These are phyloP conservation scores for Acanthamoeba royreba DNA, from an alignment of 208 protist genomes.

Conservation along the genomic window DNA sequence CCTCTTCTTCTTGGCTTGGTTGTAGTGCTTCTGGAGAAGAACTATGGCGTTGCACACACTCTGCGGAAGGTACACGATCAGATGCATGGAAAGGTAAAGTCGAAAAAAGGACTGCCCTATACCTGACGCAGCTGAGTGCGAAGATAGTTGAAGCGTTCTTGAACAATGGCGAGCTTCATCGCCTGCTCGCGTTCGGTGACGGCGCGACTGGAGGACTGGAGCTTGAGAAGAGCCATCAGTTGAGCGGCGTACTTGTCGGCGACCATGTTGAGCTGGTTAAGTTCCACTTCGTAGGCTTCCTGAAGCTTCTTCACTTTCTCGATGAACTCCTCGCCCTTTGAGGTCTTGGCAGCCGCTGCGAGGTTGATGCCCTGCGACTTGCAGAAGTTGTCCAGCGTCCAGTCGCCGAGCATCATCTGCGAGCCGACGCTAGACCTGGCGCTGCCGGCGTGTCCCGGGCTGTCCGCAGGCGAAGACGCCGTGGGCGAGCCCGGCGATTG, in stretches of 20 bases:
- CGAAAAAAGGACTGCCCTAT: neutral
- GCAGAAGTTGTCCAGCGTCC: neutral
- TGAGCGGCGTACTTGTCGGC: slow-evolving; percentile 17
- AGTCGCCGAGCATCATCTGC: neutral
- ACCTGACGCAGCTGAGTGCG: slow-evolving; percentile 22
- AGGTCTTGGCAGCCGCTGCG: neutral
- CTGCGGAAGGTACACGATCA: neutral
- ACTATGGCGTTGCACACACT: slow-evolving; percentile 21
- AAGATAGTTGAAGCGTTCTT: slow-evolving; percentile 16
- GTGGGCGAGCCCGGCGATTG: neutral
- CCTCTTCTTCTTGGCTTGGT: slow-evolving; percentile 33
- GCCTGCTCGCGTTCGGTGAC: neutral
- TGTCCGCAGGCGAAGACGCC: neutral
- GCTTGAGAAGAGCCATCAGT: neutral
- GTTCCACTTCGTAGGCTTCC: neutral
- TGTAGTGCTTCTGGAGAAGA: slow-evolving; percentile 22
- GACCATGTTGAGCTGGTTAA: neutral
- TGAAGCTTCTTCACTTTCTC: slow-evolving; percentile 25
- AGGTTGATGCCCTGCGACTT: slow-evolving; percentile 27
- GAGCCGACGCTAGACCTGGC: neutral
- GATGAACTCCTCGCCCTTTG: slow-evolving; percentile 27
- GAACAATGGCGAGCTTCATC: slow-evolving; percentile 17
- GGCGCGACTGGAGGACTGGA: neutral
- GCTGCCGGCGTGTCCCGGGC: neutral
- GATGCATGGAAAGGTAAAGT: neutral